Evolutionary conservation across 352 stramenopile species (phyloP).

Genomic region (Pythium volutum): DNA sequence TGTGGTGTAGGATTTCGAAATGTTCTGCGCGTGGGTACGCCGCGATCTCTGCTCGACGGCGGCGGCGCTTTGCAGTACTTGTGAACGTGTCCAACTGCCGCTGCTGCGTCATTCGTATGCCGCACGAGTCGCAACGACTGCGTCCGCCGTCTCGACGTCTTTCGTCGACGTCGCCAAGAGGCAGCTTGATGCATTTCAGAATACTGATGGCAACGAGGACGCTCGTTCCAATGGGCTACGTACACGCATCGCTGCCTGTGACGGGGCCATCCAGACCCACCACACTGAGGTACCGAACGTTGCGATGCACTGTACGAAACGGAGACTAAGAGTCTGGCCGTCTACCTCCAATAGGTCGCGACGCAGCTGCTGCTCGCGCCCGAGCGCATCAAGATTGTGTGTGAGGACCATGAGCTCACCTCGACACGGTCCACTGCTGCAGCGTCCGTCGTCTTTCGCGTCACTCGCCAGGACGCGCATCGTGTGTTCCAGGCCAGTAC

Average conservation of each 20-base stretch:
- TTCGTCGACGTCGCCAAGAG: too few relatives aligned
- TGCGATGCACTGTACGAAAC: neutral
- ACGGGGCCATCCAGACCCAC: neutral
- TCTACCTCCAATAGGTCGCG: constrained; percentile 32
- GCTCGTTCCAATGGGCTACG: neutral
- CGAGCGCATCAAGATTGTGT: constrained; percentile 38
- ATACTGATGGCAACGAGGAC: neutral
- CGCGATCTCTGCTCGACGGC: too few relatives aligned
- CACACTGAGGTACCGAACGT: neutral
- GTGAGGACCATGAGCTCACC: constrained; percentile 30
- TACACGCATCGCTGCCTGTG: neutral
- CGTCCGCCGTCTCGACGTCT: too few relatives aligned
- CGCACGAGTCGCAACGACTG: too few relatives aligned
- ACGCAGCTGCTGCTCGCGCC: constrained; percentile 26
- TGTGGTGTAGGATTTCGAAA: too few relatives aligned
- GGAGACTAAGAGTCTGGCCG: too few relatives aligned
- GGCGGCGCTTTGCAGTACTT: too few relatives aligned
- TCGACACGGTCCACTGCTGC: neutral
- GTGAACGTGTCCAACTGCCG: too few relatives aligned
- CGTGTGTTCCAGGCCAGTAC: constrained; percentile 33
- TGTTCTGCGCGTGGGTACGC: too few relatives aligned
- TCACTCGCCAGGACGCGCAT: constrained; percentile 42
- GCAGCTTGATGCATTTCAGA: neutral
- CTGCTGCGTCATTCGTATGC: too few relatives aligned
- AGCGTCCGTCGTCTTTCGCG: constrained; percentile 32